Percentiles rank a stretch among this genome's conserved stretches.
Evolutionary conservation across 2,329 filamentous ascomycete species (phyloP).

Genomic region (Ophiosphaerella narmari): DNA sequence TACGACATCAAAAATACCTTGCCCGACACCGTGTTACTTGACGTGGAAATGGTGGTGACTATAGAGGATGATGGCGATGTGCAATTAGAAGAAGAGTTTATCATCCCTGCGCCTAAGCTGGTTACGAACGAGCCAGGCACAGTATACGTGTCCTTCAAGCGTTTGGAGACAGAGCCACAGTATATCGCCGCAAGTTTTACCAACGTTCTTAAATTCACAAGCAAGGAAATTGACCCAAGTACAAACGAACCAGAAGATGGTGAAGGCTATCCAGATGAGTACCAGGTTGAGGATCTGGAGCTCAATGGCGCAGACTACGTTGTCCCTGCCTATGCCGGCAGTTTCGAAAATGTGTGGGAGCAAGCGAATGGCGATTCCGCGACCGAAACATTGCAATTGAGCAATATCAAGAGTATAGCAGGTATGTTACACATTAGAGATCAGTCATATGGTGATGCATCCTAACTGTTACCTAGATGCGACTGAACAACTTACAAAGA

Average conservation of each 20-base stretch:
- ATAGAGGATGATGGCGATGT: constrained; percentile 82
- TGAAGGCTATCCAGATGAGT: constrained; percentile 92
- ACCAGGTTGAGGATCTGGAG: constrained; percentile 92
- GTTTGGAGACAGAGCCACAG: constrained; percentile 73
- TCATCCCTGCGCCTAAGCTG: constrained; percentile 84
- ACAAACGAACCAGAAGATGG: constrained; percentile 89
- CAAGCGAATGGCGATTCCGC: constrained; percentile 89
- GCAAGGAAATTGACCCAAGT: constrained; percentile 95
- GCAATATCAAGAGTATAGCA: constrained; percentile 86
- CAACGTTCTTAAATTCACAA: constrained; percentile 94
- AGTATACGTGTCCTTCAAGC: constrained; percentile 94
- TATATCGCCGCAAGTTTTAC: constrained; percentile 83
- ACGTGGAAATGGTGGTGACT: constrained; percentile 70
- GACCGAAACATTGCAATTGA: constrained; percentile 86
- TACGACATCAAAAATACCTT: constrained; percentile 98
- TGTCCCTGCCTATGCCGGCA: constrained; percentile 88
- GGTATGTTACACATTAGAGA: constrained; percentile 60
- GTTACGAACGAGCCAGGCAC: constrained; percentile 85
- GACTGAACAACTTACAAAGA: constrained; percentile 84
- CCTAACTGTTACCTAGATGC: constrained; percentile 66
- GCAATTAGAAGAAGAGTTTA: constrained; percentile 79
- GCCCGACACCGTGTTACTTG: constrained; percentile 66
- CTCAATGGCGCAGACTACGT: constrained; percentile 92
- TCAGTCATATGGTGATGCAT: background rate
- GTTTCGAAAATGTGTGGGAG: constrained; percentile 95